phyloP scores from a whole-genome alignment of 1,284 basidiomycete species.

The Trametes pubescens region DNA sequence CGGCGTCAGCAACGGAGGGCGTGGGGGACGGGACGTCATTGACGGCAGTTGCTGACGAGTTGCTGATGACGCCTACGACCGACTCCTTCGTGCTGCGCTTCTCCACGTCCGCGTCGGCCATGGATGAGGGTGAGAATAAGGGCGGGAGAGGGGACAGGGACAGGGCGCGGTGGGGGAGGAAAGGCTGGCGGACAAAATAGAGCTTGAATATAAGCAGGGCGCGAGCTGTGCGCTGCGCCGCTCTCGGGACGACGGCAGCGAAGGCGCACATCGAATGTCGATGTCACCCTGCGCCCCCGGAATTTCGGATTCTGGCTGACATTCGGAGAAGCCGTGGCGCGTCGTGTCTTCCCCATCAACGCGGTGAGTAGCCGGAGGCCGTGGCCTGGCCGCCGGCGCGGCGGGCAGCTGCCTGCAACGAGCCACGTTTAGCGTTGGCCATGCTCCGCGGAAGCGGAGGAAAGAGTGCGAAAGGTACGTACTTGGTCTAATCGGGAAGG shows the following conservation, averaged over 20 bases:
- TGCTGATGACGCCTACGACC: constrained; percentile 12
- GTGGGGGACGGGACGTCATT: constrained; percentile 17
- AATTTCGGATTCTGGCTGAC: neutral
- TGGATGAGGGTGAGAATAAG: neutral
- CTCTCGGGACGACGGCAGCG: constrained; percentile 20
- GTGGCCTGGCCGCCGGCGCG: neutral
- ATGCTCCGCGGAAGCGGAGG: constrained; percentile 22
- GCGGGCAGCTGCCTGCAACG: constrained; percentile 3
- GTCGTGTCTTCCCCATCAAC: constrained; percentile 19
- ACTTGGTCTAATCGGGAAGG: constrained; percentile 12
- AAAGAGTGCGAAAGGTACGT: constrained; percentile 21
- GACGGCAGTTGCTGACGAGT: constrained; percentile 26
- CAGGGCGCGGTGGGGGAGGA: neutral
- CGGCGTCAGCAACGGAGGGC: constrained; percentile 18
- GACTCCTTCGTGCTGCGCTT: constrained; percentile 26
- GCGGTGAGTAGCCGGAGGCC: constrained; percentile 23
- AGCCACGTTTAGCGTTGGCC: constrained; percentile 4
- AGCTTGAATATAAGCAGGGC: constrained; percentile 23
- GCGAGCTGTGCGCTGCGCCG: constrained; percentile 33
- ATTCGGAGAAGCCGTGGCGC: constrained; percentile 20
- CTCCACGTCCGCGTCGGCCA: constrained; percentile 25
- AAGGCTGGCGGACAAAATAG: constrained; percentile 7
- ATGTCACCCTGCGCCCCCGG: constrained; percentile 26
- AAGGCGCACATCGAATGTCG: constrained; percentile 5
- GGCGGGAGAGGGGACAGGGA: neutral